Evolutionary conservation across 2,329 filamentous ascomycete species (phyloP), one percentile per base, ranked within the genome.

Genomic region (Ceratocystiopsis sp.): DNA sequence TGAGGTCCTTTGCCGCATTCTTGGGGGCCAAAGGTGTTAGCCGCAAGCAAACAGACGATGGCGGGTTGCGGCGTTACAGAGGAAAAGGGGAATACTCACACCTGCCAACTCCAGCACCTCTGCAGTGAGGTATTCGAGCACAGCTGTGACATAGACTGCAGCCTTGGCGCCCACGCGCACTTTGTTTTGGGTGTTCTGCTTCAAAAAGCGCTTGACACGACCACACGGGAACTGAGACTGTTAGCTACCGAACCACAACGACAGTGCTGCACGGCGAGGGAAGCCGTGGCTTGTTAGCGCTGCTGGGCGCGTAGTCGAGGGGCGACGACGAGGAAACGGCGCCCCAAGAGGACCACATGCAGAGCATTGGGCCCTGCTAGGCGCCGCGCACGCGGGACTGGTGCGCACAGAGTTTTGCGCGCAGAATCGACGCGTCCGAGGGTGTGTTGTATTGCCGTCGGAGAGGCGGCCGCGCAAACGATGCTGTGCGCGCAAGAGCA

Each of bases 171-270:
- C 91, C 53, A 98, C 93, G 66, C 91, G 89, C 84, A 95, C 96
- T 73, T 96, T 96, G 69, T 95, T 93, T 62, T 96, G 91, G 41
- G 91, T 96, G 69, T 95, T 95, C 65, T 85, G 86, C 77, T 96
- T 95, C 61, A 98, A 73, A 71, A 96, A 96, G 69, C 91, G 87
- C 82, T 98, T 98, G 66, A 98, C 91, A 80, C 91, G 91, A 67
- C 91, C 91, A 63, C 91, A 98, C 49, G 91, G 91, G 64, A 98
- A 98, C 91, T 98, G 60, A 46, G 25, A 25, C 52, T 47, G 42
- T 29, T 29, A 29, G 25, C 6, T 29, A 8, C 25, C 7, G 25
- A 29, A 29, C 25, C 7, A 10, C 25, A 10, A 8, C 5, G 10
- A 29, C 4, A 29, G 25, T 29, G 25, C 5, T 10, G 9, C 9